Evolutionary conservation across 2,329 filamentous ascomycete species (phyloP), one percentile per base, ranked within the genome.

Genomic region (Pseudogymnoascus sp.): DNA sequence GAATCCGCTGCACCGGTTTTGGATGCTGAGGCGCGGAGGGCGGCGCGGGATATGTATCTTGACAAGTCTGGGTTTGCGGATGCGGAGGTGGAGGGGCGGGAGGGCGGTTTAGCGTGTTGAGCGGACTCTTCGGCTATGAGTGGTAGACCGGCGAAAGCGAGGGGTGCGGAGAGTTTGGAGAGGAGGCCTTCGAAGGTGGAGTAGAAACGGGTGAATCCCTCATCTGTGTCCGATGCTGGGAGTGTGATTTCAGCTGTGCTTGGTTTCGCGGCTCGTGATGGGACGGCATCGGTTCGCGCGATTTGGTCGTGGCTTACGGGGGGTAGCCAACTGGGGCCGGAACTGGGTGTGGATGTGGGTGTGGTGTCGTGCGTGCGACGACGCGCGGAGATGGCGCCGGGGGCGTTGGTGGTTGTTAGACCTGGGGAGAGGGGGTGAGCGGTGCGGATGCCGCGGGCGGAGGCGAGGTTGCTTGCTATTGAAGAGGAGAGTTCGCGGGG

Each of bases 121-220:
- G 74, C 80, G 16, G 80, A 71, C 34, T 77, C 76, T 61, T 83
- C 80, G 31, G 73, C 73, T 29, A 85, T 83, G 4, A 99, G 80
- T 0, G 95, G 95, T 7, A 99, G 83, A 0, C 93, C 93, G 4
- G 95, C 91, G 77, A 97, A 99, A 3, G 93, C 93, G 31, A 99
- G 80, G 1, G 93, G 93, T 0, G 93, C 92, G 0, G 93, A 96
- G 11, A 97, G 84, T 69, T 88, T 89, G 66, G 91, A 95, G 72
- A 97, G 90, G 59, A 97, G 84, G 62, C 84, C 91, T 63, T 93
- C 92, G 71, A 97, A 96, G 1, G 91, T 92, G 64, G 84, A 93
- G 76, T 97, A 99, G 77, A 97, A 99, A 62, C 87, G 86, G 5
- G 90, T 85, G 73, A 97, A 99, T 5, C 90, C 88, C 64, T 93